Evolutionary conservation across 495 filamentous ascomycete species (phyloP).

Genomic region (Talaromyces ruber): DNA sequence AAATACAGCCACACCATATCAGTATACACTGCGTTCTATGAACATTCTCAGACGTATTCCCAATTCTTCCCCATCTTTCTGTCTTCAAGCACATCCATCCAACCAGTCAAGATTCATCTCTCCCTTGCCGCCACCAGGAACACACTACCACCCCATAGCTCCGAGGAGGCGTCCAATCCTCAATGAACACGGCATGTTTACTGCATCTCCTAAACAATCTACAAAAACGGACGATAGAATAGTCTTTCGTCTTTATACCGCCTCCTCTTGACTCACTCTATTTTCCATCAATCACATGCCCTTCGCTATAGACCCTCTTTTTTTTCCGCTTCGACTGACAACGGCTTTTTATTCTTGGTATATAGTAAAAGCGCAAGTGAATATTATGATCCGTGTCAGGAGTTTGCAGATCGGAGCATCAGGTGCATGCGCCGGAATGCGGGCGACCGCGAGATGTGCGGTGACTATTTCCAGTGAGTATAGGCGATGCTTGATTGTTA

Average conservation of each 20-base stretch:
- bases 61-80: neutral
- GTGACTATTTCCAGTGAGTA: conserved; percentile 86
- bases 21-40: neutral
- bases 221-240: neutral
- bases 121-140: neutral
- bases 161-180: conserved; percentile 1
- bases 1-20: neutral
- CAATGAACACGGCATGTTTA: conserved; percentile 1
- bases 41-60: neutral
- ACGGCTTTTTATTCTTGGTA: conserved; percentile 10
- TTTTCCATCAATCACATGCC: neutral
- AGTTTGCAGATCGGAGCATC: conserved; percentile 79
- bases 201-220: neutral
- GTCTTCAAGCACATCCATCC: neutral
- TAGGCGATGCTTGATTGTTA: conserved; percentile 6
- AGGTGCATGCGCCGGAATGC: conserved; percentile 81
- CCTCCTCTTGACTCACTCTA: neutral
- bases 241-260: neutral
- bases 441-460: conserved; percentile 77
- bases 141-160: neutral
- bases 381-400: conserved; percentile 91
- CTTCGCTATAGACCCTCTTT: neutral
- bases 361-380: conserved; percentile 72
- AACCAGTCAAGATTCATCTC: neutral
- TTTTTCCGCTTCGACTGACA: neutral